These are phyloP conservation scores for Zostera marina DNA, from an alignment of 116 monocot genomes.

Conservation along the genomic window DNA sequence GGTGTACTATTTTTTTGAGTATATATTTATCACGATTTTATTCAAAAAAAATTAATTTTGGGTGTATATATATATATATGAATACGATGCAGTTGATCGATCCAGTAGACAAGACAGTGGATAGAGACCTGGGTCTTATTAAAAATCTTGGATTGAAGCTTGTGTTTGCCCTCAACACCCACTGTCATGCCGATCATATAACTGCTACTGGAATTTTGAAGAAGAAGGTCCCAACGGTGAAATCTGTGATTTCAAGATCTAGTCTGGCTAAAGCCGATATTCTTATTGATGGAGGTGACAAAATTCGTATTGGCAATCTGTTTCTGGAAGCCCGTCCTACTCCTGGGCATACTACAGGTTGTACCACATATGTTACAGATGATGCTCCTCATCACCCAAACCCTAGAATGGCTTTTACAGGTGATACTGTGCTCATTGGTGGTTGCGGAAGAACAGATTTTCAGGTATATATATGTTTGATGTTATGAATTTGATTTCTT, in stretches of 20 bases:
- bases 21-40: too few species aligned
- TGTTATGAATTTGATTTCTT: too few species aligned
- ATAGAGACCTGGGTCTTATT: constrained; percentile 61
- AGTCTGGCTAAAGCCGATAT: constrained; percentile 76
- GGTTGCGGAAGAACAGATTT: constrained; percentile 97
- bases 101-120: constrained; percentile 72
- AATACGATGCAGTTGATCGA: constrained; percentile 91
- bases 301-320: constrained; percentile 66
- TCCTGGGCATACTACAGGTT: constrained; percentile 82
- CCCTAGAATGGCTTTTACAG: constrained; percentile 91
- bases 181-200: constrained; percentile 91
- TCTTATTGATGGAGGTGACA: constrained; percentile 54
- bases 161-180: constrained; percentile 84
- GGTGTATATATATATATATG: too few species aligned
- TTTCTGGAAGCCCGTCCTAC: constrained; percentile 80
- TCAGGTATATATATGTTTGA: too few species aligned
- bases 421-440: constrained; percentile 75
- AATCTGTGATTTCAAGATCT: constrained; percentile 64
- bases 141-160: constrained; percentile 75
- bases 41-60: too few species aligned
- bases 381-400: constrained; percentile 53
- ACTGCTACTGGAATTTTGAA: constrained; percentile 90
- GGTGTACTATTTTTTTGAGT: too few species aligned
- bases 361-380: constrained; percentile 77
- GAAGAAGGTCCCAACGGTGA: constrained; percentile 53